These are phyloP conservation scores for Pulveroboletus sp. DNA, from an alignment of 768 basidiomycete species.

Conservation along the genomic window DNA sequence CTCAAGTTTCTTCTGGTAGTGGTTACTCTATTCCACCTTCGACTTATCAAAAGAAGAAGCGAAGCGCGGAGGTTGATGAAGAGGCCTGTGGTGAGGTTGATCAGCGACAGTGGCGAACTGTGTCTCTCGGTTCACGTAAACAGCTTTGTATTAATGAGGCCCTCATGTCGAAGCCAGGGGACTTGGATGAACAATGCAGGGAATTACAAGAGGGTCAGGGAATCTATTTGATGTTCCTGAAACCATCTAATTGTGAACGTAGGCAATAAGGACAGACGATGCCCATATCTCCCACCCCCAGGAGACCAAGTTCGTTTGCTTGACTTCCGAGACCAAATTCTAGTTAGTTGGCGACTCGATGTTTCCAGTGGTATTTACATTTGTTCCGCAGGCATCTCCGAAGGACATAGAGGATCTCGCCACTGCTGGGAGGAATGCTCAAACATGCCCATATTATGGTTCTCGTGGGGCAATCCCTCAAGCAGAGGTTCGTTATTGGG, in stretches of 20 bases:
- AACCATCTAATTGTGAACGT: slow-evolving; percentile 2
- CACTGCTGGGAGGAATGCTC: slow-evolving; percentile 57
- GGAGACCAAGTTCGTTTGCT: slow-evolving; percentile 71
- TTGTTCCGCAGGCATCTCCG: slow-evolving; percentile 61
- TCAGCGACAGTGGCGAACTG: slow-evolving; percentile 47
- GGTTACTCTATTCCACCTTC: not conserved
- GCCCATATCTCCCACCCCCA: slow-evolving; percentile 68
- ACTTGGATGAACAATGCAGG: slow-evolving; percentile 87
- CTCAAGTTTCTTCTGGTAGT: slow-evolving; percentile 12
- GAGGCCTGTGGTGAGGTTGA: slow-evolving; percentile 23
- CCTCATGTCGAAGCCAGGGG: slow-evolving; percentile 56
- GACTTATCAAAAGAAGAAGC: slow-evolving; percentile 13
- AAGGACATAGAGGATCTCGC: slow-evolving; percentile 96
- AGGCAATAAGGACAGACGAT: slow-evolving; percentile 69
- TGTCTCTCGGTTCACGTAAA: slow-evolving; percentile 87
- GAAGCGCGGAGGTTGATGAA: slow-evolving; percentile 23
- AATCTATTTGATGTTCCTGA: not conserved
- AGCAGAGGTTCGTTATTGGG: slow-evolving; percentile 65
- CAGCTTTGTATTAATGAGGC: slow-evolving; percentile 92
- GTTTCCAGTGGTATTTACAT: not conserved
- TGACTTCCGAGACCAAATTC: slow-evolving; percentile 83
- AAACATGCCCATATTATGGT: slow-evolving; percentile 92
- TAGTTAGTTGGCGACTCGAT: slow-evolving; percentile 42
- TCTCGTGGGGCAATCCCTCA: slow-evolving; percentile 84
- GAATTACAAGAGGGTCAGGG: slow-evolving; percentile 67